Percentiles rank a stretch among this genome's conserved stretches.
Conservation (phyloP, 2,329 filamentous ascomycete species). For the Ascochyta fabae region DNA sequence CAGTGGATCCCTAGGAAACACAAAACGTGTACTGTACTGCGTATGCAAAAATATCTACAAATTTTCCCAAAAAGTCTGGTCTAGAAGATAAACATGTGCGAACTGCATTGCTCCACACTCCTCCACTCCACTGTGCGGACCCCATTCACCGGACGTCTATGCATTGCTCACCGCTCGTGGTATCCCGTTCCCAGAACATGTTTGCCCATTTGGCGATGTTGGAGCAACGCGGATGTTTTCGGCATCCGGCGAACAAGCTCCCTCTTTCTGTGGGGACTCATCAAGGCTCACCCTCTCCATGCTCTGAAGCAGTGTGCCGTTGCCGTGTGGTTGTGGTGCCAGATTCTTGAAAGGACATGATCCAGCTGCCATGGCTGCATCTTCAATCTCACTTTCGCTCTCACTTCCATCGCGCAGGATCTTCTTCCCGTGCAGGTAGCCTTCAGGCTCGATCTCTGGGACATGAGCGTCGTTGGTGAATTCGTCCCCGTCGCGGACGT, state of each 20-base stretch:
- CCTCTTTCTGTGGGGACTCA: conserved; percentile 20
- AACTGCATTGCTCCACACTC: conserved; percentile 6
- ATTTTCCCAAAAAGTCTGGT: neutral
- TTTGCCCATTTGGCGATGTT: conserved; percentile 15
- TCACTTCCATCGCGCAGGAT: conserved; percentile 40
- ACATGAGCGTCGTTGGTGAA: conserved; percentile 53
- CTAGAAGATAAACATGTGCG: neutral
- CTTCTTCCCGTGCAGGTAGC: conserved; percentile 46
- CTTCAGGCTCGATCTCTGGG: conserved; percentile 47
- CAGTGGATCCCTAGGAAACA: conserved; percentile 6
- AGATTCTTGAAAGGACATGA: conserved; percentile 43
- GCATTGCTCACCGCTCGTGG: conserved; percentile 25
- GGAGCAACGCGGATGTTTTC: conserved; percentile 19
- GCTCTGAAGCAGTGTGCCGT: conserved; percentile 17
- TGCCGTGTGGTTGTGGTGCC: conserved; percentile 20
- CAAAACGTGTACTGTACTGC: neutral
- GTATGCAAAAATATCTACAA: conserved; percentile 5
- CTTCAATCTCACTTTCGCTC: conserved; percentile 39
- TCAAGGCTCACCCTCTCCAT: conserved; percentile 10
- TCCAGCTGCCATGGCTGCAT: conserved; percentile 27
- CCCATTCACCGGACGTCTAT: conserved; percentile 16
- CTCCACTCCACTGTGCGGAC: neutral
- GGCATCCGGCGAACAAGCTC: conserved; percentile 14
- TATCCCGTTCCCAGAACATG: conserved; percentile 15
- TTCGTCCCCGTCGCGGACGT: conserved; percentile 73